Conservation (phyloP, 1,139 yeast genomes). For the Casaregolazyma suthepensis region DNA sequence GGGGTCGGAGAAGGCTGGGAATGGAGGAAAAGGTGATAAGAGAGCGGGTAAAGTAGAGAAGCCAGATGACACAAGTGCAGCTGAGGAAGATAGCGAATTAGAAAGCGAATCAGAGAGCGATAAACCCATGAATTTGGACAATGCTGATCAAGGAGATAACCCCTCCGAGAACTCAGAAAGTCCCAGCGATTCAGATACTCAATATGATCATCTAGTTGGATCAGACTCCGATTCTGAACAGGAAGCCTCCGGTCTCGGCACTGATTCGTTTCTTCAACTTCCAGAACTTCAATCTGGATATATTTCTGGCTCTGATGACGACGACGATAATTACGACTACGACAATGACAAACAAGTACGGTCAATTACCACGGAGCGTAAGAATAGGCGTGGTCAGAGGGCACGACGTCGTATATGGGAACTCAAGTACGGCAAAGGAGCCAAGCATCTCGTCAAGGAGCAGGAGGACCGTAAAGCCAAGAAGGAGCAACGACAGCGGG, state of each 20-base stretch:
- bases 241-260: slow-evolving; percentile 12
- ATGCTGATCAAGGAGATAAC: slow-evolving; percentile 14
- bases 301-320: slow-evolving; percentile 62
- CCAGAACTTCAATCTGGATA: slow-evolving; percentile 77
- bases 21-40: slow-evolving; percentile 16
- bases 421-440: slow-evolving; percentile 71
- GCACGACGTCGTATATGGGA: slow-evolving; percentile 98
- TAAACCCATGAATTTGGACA: slow-evolving; percentile 24
- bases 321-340: slow-evolving; percentile 45
- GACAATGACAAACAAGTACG: slow-evolving; percentile 59
- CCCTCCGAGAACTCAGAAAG: slow-evolving; percentile 25
- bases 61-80: slow-evolving; percentile 20
- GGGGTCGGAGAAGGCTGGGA: slow-evolving; percentile 16
- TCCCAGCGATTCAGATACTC: not conserved
- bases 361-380: slow-evolving; percentile 48
- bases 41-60: slow-evolving; percentile 22
- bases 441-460: slow-evolving; percentile 75
- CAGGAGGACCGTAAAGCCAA: slow-evolving; percentile 42
- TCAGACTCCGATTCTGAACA: slow-evolving; percentile 32
- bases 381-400: slow-evolving; percentile 93
- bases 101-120: slow-evolving; percentile 24
- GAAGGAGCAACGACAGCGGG: slow-evolving; percentile 48
- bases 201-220: not conserved
- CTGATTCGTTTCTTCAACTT: slow-evolving; percentile 33
- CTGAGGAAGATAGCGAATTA: slow-evolving; percentile 20